Conservation (phyloP, 208 protist genomes). For the Leishmania amazonensis region DNA sequence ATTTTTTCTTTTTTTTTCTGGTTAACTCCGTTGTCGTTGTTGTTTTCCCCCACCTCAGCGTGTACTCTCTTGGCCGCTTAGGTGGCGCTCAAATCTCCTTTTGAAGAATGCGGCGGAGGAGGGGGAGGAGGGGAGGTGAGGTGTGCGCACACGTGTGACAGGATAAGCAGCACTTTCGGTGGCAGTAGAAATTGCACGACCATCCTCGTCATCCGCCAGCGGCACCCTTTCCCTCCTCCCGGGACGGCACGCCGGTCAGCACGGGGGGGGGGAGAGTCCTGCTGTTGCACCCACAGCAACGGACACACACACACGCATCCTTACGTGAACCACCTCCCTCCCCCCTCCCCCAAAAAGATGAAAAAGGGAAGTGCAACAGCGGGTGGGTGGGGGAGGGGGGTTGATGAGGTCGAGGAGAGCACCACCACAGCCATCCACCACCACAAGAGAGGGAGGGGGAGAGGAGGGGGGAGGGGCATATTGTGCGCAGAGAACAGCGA, state of each 20-base stretch:
- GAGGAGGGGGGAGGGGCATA: background rate
- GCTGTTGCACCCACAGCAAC: background rate
- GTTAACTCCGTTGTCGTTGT: background rate
- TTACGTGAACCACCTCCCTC: background rate
- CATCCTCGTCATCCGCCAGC: background rate
- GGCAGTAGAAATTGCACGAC: background rate
- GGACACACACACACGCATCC: background rate
- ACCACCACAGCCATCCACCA: background rate
- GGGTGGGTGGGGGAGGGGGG: background rate
- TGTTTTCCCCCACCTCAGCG: background rate
- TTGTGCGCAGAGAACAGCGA: slow-evolving; percentile 11
- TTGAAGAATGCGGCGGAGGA: background rate
- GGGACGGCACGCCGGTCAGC: background rate
- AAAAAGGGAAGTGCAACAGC: background rate
- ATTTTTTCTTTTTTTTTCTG: background rate
- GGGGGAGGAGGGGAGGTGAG: background rate
- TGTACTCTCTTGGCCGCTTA: background rate
- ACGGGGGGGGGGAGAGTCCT: background rate
- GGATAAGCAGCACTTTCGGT: background rate
- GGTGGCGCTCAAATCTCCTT: background rate
- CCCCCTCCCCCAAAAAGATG: background rate
- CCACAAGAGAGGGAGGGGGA: background rate
- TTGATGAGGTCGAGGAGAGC: background rate
- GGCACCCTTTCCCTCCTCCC: background rate
- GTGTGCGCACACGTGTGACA: background rate